Evolutionary conservation across 768 basidiomycete species (phyloP).

Genomic region (Suillus americanus): DNA sequence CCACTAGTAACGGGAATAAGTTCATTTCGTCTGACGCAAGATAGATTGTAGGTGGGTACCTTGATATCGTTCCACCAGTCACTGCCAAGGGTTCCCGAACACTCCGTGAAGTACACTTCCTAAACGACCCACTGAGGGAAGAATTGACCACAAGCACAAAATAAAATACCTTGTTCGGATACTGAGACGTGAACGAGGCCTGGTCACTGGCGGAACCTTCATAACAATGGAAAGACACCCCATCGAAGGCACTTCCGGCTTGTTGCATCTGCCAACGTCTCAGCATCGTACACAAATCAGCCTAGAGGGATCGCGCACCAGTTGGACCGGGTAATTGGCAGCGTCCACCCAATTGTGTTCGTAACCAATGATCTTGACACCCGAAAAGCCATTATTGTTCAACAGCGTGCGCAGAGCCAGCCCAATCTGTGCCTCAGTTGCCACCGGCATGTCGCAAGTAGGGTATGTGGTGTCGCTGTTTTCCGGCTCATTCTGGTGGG

Average conservation of each 20-base stretch:
- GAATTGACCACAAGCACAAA: background rate
- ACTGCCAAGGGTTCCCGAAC: constrained; percentile 60
- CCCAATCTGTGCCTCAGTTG: constrained; percentile 60
- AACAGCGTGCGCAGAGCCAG: constrained; percentile 54
- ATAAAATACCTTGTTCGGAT: constrained; percentile 46
- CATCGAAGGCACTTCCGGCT: constrained; percentile 54
- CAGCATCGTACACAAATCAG: background rate
- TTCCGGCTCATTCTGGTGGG: constrained; percentile 50
- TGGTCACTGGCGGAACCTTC: constrained; percentile 53
- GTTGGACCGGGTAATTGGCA: constrained; percentile 57
- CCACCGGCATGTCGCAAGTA: constrained; percentile 53
- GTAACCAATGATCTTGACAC: constrained; percentile 63
- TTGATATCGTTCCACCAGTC: constrained; percentile 85
- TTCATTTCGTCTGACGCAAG: background rate
- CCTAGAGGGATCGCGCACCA: constrained; percentile 33
- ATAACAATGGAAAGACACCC: constrained; percentile 77
- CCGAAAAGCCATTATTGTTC: constrained; percentile 58
- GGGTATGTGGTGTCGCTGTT: constrained; percentile 69
- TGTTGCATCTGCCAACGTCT: constrained; percentile 49
- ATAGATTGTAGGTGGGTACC: constrained; percentile 32
- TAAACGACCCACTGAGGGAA: constrained; percentile 3
- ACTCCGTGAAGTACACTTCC: constrained; percentile 56
- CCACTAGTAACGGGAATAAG: constrained; percentile 44
- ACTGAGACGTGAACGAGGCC: constrained; percentile 53
- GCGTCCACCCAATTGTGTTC: constrained; percentile 79